Evolutionary conservation across 495 filamentous ascomycete genomes (phyloP).

Genomic region (Penicillium turbatum): DNA sequence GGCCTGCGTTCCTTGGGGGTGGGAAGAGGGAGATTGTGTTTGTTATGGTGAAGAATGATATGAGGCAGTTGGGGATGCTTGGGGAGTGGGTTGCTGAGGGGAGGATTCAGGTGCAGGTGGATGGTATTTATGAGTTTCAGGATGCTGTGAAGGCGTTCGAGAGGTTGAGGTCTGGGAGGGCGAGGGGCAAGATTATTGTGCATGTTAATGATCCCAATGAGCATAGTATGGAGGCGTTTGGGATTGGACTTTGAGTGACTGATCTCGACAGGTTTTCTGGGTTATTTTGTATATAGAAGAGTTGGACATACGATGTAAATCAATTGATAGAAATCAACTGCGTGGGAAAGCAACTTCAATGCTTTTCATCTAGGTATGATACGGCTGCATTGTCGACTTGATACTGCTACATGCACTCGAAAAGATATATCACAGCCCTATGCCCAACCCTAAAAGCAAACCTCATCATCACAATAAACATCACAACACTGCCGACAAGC

Average conservation of each 20-base stretch:
- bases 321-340: too few relatives aligned
- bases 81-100: slow-evolving; percentile 57
- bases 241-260: background rate
- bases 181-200: slow-evolving; percentile 68
- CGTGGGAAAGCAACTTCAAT: too few relatives aligned
- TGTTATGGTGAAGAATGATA: slow-evolving; percentile 35
- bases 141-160: slow-evolving; percentile 61
- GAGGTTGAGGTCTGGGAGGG: slow-evolving; percentile 55
- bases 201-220: slow-evolving; percentile 39
- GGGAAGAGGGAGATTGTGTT: slow-evolving; percentile 53
- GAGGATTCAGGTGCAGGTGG: slow-evolving; percentile 57
- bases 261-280: too few relatives aligned
- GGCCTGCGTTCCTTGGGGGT: slow-evolving; percentile 60
- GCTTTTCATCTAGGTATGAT: too few relatives aligned
- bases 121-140: slow-evolving; percentile 56
- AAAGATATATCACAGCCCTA: too few relatives aligned
- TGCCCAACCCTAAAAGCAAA: too few relatives aligned
- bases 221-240: slow-evolving; percentile 1
- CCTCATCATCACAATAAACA: too few relatives aligned
- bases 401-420: too few relatives aligned
- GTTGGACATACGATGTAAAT: too few relatives aligned
- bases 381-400: too few relatives aligned
- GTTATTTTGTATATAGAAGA: too few relatives aligned
- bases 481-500: too few relatives aligned
- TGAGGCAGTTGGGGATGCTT: slow-evolving; percentile 51